Percentiles rank a stretch among this genome's conserved stretches.
These are phyloP conservation scores for Buxus sempervirens DNA, from an alignment of 164 flowering plant genomes.

Conservation along the genomic window DNA sequence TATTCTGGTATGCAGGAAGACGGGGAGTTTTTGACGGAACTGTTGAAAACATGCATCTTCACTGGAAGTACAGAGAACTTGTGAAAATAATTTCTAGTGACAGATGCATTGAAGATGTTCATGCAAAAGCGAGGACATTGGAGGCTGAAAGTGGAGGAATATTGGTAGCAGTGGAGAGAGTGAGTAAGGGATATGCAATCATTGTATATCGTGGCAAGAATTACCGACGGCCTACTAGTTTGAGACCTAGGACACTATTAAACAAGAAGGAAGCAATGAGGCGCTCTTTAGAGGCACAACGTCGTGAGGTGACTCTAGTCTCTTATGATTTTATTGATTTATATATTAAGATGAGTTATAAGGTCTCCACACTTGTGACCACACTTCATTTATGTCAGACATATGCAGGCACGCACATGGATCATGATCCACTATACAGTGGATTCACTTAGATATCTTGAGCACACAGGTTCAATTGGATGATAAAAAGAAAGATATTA, in stretches of 20 bases:
- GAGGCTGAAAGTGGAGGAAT: conserved; percentile 98
- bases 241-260: conserved; percentile 75
- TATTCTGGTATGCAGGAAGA: conserved; percentile 53
- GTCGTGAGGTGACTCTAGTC: conserved; percentile 52
- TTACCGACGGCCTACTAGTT: conserved; percentile 62
- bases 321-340: neutral
- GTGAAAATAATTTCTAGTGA: conserved; percentile 69
- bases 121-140: conserved; percentile 55
- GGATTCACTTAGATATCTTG: too few relatives aligned
- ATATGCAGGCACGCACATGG: neutral
- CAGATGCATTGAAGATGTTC: conserved; percentile 49
- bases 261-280: conserved; percentile 79
- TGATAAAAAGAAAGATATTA: neutral
- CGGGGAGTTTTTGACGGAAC: conserved; percentile 93
- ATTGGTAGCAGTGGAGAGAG: conserved; percentile 84
- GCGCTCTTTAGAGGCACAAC: conserved; percentile 84
- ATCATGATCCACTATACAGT: neutral
- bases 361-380: neutral
- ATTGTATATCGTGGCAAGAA: conserved; percentile 94
- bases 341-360: neutral
- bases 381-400: neutral
- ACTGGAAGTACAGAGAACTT: conserved; percentile 98
- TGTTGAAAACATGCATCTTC: conserved; percentile 95
- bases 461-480: neutral
- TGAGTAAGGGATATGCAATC: conserved; percentile 75